Conservation (phyloP, 1,139 yeast genomes). For the Meyerozyma elateridarum region DNA sequence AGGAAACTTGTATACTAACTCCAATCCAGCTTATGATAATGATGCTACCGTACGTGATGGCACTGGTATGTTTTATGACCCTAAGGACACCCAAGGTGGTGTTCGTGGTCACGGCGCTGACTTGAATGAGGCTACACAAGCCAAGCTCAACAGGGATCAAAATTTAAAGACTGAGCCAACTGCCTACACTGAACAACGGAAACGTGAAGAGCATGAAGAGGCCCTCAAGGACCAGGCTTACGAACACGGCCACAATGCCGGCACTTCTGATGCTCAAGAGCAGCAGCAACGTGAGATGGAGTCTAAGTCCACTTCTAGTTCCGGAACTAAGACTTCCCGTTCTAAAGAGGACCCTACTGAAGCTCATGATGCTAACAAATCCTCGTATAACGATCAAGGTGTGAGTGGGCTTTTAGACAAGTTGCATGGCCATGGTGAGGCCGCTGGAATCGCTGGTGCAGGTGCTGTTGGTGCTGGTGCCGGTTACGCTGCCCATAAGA, state of each 20-base stretch:
- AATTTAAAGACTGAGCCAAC: conserved; percentile 30
- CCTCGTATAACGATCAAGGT: conserved; percentile 26
- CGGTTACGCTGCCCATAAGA: conserved; percentile 1
- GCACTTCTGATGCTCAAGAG: conserved; percentile 14
- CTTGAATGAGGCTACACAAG: conserved; percentile 25
- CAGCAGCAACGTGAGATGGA: too few relatives aligned
- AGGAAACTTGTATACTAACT: conserved; percentile 14
- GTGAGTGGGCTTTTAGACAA: conserved; percentile 7
- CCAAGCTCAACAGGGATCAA: conserved; percentile 18
- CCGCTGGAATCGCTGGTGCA: conserved; percentile 2
- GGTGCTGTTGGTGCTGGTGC: conserved; percentile 2
- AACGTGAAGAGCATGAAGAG: conserved; percentile 12
- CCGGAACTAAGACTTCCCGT: conserved; percentile 5
- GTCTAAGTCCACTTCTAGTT: not conserved
- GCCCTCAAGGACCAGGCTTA: conserved; percentile 10
- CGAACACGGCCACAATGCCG: conserved; percentile 14
- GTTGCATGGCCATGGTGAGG: not conserved
- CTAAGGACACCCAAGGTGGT: conserved; percentile 35
- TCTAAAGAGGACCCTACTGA: conserved; percentile 18
- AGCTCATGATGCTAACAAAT: conserved; percentile 27
- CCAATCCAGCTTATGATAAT: conserved; percentile 24
- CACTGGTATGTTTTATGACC: conserved; percentile 31
- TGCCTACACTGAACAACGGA: conserved; percentile 19
- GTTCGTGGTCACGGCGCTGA: conserved; percentile 15
- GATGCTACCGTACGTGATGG: conserved; percentile 27